These are phyloP conservation scores for Amphicarpaea edgeworthii DNA, from an alignment of 306 rosid species.

Conservation along the genomic window DNA sequence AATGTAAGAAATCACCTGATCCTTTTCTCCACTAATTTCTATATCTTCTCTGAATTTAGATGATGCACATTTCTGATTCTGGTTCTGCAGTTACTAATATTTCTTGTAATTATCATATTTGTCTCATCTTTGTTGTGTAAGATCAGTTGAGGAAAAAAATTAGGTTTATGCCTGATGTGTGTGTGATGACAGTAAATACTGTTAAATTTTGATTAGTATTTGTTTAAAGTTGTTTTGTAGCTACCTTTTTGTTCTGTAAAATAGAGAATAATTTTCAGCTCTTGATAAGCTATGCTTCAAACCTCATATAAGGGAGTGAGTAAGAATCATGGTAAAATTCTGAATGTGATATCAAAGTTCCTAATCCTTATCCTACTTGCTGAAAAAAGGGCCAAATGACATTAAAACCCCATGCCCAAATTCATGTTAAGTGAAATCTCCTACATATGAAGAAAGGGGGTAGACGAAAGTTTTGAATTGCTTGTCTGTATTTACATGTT, in stretches of 20 bases:
- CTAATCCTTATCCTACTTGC: background rate
- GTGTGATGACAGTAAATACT: background rate
- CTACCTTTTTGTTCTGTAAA: constrained; percentile 1
- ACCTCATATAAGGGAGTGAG: background rate
- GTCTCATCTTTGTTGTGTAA: constrained; percentile 4
- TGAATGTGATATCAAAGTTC: constrained; percentile 26
- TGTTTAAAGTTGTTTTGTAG: background rate
- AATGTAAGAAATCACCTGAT: constrained; percentile 62
- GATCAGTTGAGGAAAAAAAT: background rate
- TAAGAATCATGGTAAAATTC: background rate
- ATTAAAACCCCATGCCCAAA: background rate
- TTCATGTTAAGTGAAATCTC: constrained; percentile 28
- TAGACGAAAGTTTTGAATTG: background rate
- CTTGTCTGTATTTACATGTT: no score
- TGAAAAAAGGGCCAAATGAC: constrained; percentile 15
- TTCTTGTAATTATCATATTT: constrained; percentile 17
- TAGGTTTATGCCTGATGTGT: background rate
- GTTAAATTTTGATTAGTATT: constrained; percentile 11
- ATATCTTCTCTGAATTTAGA: constrained; percentile 5
- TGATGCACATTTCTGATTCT: constrained; percentile 29
- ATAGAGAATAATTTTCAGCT: constrained; percentile 18
- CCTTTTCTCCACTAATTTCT: constrained; percentile 24
- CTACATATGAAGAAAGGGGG: background rate
- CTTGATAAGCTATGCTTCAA: constrained; percentile 14
- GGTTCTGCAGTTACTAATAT: constrained; percentile 9